Base-by-base conservation (phyloP, 768 basidiomycete genomes). In the Boletellus sp. region DNA sequence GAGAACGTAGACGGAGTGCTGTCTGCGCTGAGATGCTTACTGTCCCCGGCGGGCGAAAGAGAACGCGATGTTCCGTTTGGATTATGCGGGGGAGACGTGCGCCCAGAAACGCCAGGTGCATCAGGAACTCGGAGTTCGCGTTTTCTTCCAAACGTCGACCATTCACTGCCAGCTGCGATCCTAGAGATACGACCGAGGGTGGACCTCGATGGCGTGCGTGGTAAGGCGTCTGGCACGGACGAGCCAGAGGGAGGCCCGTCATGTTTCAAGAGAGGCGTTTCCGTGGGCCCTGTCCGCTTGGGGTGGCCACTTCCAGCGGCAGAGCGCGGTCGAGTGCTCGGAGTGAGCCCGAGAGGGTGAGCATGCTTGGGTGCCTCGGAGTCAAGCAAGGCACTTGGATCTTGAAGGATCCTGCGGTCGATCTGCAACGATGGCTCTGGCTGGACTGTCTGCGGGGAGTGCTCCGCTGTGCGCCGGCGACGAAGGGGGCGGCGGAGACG, bases 91-190 rank as follows among this genome's bases (percentile, higher is more conserved):
- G 57, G 39, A 19, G 56, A 46, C 28, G 28, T 28, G 28, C 28
- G 28, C 28, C 28, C 28, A 38, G 61, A 52, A n/a, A 52, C 48
- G 28, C 40, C 55, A 15, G 41, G 52, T n/a, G 53, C 44, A 33
- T 57, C 59, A 20, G 54, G 39, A 5, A 48, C 32, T 15, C 51
- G 56, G 10, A 50, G 57, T 8, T 51, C 53, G 34, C 56, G 58
- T 40, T 49, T 56, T 41, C 67, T 63, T 24, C 70, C 70, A 59
- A 71, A 73, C 12, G 70, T 71, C 22, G 70, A 61, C 70, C 70
- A 71, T 51, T 61, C 67, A 11, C 61, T 61, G 36, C 60, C 52
- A 0, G 50, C 35, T 9, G 57, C 50, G 22, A 59, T 37, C 39
- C 50, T 57, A 42, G 64, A 66, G 16, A 58, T 35, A 50, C 45